A percentile compares a stretch with the other conserved stretches of the same genome.
phyloP scores from a whole-genome alignment of 176 grass and related monocot species.

The Poa pratensis region DNA sequence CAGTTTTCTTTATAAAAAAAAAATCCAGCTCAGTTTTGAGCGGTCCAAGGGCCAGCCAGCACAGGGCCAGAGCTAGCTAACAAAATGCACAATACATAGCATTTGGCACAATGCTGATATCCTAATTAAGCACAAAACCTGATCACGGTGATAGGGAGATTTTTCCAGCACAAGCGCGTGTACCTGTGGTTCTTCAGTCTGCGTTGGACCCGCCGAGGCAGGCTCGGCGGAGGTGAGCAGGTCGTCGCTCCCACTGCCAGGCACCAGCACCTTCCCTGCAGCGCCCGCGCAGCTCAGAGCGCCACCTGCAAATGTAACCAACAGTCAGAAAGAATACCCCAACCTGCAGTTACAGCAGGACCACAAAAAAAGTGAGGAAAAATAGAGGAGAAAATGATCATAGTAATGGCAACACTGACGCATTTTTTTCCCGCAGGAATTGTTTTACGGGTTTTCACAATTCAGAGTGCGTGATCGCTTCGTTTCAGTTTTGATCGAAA shows the following conservation, averaged over 20 bases:
- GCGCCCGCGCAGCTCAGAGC: conserved; percentile 48
- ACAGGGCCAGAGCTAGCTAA: not conserved
- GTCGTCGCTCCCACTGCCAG: conserved; percentile 60
- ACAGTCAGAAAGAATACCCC: conserved; percentile 1
- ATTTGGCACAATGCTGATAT: not conserved
- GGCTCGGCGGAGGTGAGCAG: conserved; percentile 46
- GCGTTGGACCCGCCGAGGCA: not conserved
- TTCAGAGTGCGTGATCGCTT: conserved; percentile 33
- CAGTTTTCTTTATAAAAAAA: no score
- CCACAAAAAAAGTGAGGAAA: not conserved
- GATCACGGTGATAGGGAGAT: not conserved
- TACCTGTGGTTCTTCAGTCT: conserved; percentile 56
- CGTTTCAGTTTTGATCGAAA: not conserved
- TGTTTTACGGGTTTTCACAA: not conserved
- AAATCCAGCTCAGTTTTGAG: not conserved
- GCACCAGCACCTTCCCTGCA: conserved; percentile 76
- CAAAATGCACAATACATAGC: conserved; percentile 15
- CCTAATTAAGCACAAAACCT: conserved; percentile 24
- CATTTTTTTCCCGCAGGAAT: conserved; percentile 4
- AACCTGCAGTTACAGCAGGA: not conserved
- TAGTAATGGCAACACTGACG: conserved; percentile 17
- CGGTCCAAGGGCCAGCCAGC: conserved; percentile 5
- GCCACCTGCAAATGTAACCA: conserved; percentile 47
- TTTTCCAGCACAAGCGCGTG: not conserved
- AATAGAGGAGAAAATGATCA: not conserved